Evolutionary conservation across 768 basidiomycete genomes (phyloP).

Genomic region (Brasilioporus rufonigricans): DNA sequence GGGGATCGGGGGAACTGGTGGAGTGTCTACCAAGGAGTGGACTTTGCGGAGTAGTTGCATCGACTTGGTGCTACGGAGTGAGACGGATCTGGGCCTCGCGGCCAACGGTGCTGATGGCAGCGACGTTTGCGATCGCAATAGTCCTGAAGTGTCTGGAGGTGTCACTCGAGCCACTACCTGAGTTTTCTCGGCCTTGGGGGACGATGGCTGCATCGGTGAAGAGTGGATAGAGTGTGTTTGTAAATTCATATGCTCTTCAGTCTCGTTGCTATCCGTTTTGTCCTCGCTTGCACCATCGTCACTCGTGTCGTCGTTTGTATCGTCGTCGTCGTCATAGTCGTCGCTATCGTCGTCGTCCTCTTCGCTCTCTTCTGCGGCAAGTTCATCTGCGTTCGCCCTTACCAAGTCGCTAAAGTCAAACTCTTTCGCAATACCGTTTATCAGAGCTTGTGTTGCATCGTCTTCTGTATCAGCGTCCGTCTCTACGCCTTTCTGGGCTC

Average conservation of each 20-base stretch:
- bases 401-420: slow-evolving; percentile 80
- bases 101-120: slow-evolving; percentile 1
- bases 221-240: not conserved
- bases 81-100: slow-evolving; percentile 36
- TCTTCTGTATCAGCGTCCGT: slow-evolving; percentile 66
- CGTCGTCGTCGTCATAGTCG: slow-evolving; percentile 25
- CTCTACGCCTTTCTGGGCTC: slow-evolving; percentile 42
- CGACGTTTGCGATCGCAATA: slow-evolving; percentile 9
- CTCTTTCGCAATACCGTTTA: slow-evolving; percentile 78
- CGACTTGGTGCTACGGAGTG: slow-evolving; percentile 48
- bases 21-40: slow-evolving; percentile 34
- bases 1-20: slow-evolving; percentile 41
- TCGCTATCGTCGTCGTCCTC: slow-evolving; percentile 48
- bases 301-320: slow-evolving; percentile 38
- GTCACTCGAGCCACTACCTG: not conserved
- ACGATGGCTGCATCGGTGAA: not conserved
- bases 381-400: slow-evolving; percentile 73
- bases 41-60: slow-evolving; percentile 32
- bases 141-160: not conserved
- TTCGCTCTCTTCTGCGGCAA: slow-evolving; percentile 70
- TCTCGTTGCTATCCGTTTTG: slow-evolving; percentile 18
- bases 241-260: slow-evolving; percentile 6
- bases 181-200: not conserved
- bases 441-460: slow-evolving; percentile 75
- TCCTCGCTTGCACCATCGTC: slow-evolving; percentile 42